These are phyloP conservation scores for Metschnikowia sp. DNA, from an alignment of 805 yeast genomes.

Conservation along the genomic window DNA sequence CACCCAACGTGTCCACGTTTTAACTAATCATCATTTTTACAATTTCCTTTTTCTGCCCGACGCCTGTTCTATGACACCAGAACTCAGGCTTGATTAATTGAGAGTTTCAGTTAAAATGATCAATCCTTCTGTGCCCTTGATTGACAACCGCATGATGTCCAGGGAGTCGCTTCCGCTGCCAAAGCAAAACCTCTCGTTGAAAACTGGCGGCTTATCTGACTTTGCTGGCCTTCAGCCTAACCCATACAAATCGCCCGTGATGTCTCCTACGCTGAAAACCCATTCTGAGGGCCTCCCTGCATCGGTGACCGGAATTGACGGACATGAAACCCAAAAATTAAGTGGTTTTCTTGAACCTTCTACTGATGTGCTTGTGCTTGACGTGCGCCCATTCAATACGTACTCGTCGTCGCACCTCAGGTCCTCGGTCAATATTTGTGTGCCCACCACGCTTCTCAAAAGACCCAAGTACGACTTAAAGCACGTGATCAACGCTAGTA, in stretches of 20 bases:
- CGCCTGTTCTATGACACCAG: constrained; percentile 1
- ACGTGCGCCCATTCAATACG: constrained; percentile 38
- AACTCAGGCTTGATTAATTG: background rate
- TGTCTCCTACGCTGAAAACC: constrained; percentile 18
- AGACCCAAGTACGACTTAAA: constrained; percentile 32
- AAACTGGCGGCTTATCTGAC: background rate
- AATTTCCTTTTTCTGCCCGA: too few species aligned
- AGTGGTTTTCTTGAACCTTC: background rate
- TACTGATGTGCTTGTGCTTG: constrained; percentile 23
- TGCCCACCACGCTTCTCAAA: constrained; percentile 44
- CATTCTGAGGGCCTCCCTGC: constrained; percentile 14
- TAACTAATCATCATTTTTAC: too few species aligned
- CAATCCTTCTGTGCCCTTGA: constrained; percentile 1
- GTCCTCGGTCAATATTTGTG: constrained; percentile 36
- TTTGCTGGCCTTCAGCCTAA: constrained; percentile 1
- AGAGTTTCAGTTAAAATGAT: background rate
- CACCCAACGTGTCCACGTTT: too few species aligned
- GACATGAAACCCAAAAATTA: constrained; percentile 8
- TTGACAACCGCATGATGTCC: constrained; percentile 1
- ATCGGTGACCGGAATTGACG: constrained; percentile 10
- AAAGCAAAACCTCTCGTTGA: constrained; percentile 3
- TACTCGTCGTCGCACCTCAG: constrained; percentile 29
- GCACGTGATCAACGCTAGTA: constrained; percentile 32
- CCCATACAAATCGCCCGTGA: constrained; percentile 1
- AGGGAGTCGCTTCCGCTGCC: constrained; percentile 1